Base-by-base conservation (phyloP, 139 green algal species). In the Chlorella sorokiniana region DNA sequence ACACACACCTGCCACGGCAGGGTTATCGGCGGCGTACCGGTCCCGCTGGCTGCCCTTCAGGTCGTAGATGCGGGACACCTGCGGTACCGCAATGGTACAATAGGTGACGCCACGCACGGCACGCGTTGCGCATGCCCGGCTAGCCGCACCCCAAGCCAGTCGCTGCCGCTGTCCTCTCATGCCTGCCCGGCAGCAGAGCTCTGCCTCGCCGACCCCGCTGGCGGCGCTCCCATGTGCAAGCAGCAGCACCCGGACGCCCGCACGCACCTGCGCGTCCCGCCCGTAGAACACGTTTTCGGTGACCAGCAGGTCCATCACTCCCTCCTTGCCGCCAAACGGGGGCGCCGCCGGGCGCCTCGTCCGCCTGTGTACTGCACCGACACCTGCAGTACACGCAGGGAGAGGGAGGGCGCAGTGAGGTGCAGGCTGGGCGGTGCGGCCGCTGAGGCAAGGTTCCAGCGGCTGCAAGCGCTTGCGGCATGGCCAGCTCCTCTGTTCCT, bases 251-350 rank as follows among this genome's bases (percentile, higher is more conserved):
- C 23, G 29, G 3, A 25, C 27, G 16, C 65, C 2, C n/a, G n/a
- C 41, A 33, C 51, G 9, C 52, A 68, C 73, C 73, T 79, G 52
- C 2, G 73, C 86, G 44, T 87, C 72, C 18, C 90, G 87, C 63
- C 88, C 89, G 74, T 98, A 97, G 73, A 99, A 96, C 33, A 97
- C 81, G 88, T 99, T 99, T 88, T 99, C 96, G 88, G 96, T 96
- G 42, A 99, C 85, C 78, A 99, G 80, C 42, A 99, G 56, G 83
- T 99, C 95, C 75, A 98, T 91, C 1, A 76, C 56, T 3, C 81
- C 87, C n/a, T 93, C 88, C 25, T 80, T 89, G 69, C 82, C 75
- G 51, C 83, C 78, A 68, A 76, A 81, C 31, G 76, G 35, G 3
- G 42, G 75, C 27, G 42, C 76, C 25, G 61, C 16, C 6, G 75